Conservation (phyloP, 805 yeast species). For the Kregervanrija fluxuum region DNA sequence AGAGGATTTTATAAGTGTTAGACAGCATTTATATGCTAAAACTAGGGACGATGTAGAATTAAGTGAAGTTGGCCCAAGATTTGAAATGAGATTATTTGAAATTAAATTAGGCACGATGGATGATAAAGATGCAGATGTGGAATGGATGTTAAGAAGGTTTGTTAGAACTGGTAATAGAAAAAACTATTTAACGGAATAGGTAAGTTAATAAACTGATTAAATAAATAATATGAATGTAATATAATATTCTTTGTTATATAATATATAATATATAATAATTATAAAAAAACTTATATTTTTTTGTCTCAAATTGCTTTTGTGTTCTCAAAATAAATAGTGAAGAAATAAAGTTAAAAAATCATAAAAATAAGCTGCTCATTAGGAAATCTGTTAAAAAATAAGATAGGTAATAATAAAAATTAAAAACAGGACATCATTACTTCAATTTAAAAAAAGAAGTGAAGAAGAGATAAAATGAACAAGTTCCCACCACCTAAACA, state of each 20-base stretch:
- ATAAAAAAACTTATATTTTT: too few species aligned
- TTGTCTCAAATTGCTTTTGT: too few species aligned
- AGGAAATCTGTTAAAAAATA: slow-evolving; percentile 6
- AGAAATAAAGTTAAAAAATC: background rate
- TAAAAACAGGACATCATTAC: too few species aligned
- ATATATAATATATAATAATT: too few species aligned
- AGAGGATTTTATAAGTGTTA: slow-evolving; percentile 87
- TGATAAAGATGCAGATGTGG: slow-evolving; percentile 95
- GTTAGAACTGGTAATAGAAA: slow-evolving; percentile 94
- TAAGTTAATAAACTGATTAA: background rate
- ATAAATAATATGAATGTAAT: background rate
- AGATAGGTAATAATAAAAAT: too few species aligned
- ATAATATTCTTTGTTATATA: too few species aligned
- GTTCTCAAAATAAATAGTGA: background rate
- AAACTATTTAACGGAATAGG: slow-evolving; percentile 54
- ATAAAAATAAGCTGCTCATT: too few species aligned
- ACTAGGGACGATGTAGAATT: slow-evolving; percentile 85
- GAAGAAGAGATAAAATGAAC: too few species aligned
- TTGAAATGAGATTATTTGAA: slow-evolving; percentile 92
- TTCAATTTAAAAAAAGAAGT: too few species aligned
- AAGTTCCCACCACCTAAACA: too few species aligned
- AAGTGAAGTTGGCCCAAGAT: slow-evolving; percentile 97
- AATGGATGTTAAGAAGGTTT: slow-evolving; percentile 91
- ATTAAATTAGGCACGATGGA: slow-evolving; percentile 85
- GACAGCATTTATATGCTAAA: slow-evolving; percentile 91